These are phyloP conservation scores for Hippophae rhamnoides DNA, from an alignment of 306 rosid genomes.

Conservation along the genomic window DNA sequence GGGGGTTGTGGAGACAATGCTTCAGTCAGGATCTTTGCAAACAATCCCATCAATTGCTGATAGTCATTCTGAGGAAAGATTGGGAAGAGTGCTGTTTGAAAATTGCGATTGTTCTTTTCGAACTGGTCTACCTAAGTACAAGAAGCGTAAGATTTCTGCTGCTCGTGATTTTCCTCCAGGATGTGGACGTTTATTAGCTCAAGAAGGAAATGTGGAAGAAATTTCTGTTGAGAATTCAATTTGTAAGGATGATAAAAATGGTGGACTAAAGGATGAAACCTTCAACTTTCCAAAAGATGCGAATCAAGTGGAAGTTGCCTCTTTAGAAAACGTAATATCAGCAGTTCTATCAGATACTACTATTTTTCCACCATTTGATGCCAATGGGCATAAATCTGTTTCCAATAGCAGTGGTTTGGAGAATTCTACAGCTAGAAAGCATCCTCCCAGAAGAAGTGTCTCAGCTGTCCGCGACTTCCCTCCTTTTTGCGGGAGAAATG, in stretches of 20 bases:
- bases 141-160: constrained; percentile 44
- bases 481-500: constrained; percentile 57
- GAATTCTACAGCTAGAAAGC: constrained; percentile 29
- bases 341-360: constrained; percentile 8
- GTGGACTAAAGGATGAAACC: not conserved
- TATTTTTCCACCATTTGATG: constrained; percentile 6
- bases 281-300: constrained; percentile 8
- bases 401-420: constrained; percentile 23
- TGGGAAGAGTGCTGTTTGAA: constrained; percentile 27
- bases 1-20: constrained; percentile 27
- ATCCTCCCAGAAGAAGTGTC: constrained; percentile 53
- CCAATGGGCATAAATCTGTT: constrained; percentile 19
- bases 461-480: constrained; percentile 72
- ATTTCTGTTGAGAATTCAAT: not conserved
- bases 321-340: constrained; percentile 23
- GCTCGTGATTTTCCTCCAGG: constrained; percentile 70
- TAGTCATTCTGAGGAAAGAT: constrained; percentile 29
- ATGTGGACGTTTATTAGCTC: constrained; percentile 42
- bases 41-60: constrained; percentile 25
- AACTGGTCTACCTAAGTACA: constrained; percentile 20
- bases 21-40: constrained; percentile 20
- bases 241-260: constrained; percentile 5
- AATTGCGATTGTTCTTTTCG: constrained; percentile 27
- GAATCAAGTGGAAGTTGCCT: constrained; percentile 15
- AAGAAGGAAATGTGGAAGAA: not conserved